Evolutionary conservation across 2,329 filamentous ascomycete species (phyloP).

Genomic region (Aspergillus sergii): DNA sequence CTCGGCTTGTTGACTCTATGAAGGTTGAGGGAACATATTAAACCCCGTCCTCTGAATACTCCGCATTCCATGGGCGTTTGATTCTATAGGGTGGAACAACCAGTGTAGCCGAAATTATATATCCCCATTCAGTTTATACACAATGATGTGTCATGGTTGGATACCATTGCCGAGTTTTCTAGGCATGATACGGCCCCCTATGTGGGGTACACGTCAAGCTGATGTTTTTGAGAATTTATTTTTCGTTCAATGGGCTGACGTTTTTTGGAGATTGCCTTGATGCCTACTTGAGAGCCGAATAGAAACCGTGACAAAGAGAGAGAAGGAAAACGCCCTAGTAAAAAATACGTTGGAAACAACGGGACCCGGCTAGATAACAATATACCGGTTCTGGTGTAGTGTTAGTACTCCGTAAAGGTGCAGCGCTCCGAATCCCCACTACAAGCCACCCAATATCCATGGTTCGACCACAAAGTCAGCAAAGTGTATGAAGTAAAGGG

Average conservation of each 20-base stretch:
- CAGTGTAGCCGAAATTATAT: neutral
- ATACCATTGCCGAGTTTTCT: neutral
- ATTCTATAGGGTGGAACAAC: neutral
- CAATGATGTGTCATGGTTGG: neutral
- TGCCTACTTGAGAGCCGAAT: neutral
- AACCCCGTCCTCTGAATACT: neutral
- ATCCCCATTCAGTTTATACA: neutral
- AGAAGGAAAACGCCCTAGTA: neutral
- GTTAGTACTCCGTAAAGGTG: neutral
- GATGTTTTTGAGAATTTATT: neutral
- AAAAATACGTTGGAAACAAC: neutral
- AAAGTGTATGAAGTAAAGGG: neutral
- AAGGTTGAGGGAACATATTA: neutral
- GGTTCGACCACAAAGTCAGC: neutral
- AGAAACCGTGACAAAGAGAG: neutral
- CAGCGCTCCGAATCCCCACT: slow-evolving; percentile 3
- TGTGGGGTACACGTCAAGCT: neutral
- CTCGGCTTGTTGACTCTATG: neutral
- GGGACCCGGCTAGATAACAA: neutral
- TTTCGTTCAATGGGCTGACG: neutral
- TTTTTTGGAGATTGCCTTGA: neutral
- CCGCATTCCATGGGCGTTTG: neutral
- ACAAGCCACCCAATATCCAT: slow-evolving; percentile 6
- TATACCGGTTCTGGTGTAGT: neutral
- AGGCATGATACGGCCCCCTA: neutral